phyloP scores from a whole-genome alignment of 345 rosid genomes.

The Clausena lansium region DNA sequence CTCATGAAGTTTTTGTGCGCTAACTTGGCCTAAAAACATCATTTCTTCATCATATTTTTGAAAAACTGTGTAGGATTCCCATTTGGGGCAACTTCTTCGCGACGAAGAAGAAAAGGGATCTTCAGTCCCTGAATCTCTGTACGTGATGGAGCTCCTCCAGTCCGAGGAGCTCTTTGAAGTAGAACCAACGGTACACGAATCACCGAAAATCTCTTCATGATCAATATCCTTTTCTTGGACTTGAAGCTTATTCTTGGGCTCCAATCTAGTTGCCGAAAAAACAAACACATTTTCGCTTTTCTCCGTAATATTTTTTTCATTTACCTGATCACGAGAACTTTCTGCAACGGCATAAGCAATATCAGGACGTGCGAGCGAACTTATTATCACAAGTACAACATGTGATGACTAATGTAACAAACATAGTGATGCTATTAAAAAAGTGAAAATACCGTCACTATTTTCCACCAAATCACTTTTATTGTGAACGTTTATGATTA shows the following conservation, averaged over 20 bases:
- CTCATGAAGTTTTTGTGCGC: slow-evolving; percentile 93
- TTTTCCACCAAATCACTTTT: slow-evolving; percentile 36
- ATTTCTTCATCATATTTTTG: slow-evolving; percentile 98
- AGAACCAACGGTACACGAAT: slow-evolving; percentile 79
- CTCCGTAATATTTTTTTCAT: slow-evolving; percentile 18
- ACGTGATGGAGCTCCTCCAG: slow-evolving; percentile 89
- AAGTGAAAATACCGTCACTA: slow-evolving; percentile 38
- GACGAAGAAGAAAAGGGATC: slow-evolving; percentile 97
- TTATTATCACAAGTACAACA: background rate
- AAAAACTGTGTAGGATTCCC: slow-evolving; percentile 97
- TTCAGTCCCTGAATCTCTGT: slow-evolving; percentile 62
- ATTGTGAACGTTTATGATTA: slow-evolving; percentile 17
- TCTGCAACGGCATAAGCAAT: slow-evolving; percentile 22
- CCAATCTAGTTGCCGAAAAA: slow-evolving; percentile 29
- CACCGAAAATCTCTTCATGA: slow-evolving; percentile 61
- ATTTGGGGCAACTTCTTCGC: slow-evolving; percentile 85
- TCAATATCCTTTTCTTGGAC: slow-evolving; percentile 43
- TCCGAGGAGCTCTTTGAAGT: slow-evolving; percentile 99
- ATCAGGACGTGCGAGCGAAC: slow-evolving; percentile 3
- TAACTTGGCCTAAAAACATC: slow-evolving; percentile 74
- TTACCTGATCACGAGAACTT: slow-evolving; percentile 1
- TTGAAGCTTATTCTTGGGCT: slow-evolving; percentile 32
- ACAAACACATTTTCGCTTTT: slow-evolving; percentile 27
- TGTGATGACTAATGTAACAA: slow-evolving; percentile 9
- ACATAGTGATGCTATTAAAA: background rate